These are phyloP conservation scores for Backusella australiensis DNA, from an alignment of 192 early-diverging fungal genomes.

Conservation along the genomic window DNA sequence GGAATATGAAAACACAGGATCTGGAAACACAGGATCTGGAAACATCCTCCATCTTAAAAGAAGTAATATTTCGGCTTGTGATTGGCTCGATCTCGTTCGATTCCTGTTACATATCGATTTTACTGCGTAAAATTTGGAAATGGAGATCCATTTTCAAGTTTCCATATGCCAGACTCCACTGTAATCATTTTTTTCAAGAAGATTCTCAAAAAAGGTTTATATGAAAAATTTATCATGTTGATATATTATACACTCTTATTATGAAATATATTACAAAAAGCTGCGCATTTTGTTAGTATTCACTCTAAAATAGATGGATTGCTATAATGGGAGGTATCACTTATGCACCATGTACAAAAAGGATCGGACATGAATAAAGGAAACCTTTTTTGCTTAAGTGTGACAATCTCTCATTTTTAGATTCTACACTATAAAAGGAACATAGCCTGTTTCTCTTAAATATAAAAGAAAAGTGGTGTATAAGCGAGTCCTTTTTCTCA, in stretches of 20 bases:
- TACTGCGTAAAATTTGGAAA: no score
- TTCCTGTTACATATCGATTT: no score
- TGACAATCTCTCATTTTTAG: neutral
- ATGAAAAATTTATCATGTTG: neutral
- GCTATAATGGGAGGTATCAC: neutral
- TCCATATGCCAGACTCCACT: no score
- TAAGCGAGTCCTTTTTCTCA: neutral
- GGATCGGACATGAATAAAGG: neutral
- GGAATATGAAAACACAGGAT: no score
- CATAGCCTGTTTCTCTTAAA: neutral
- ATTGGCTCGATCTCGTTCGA: no score
- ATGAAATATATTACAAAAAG: neutral
- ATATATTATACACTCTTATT: neutral
- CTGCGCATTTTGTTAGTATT: neutral
- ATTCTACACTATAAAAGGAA: neutral
- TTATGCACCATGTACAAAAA: neutral
- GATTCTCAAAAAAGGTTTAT: neutral
- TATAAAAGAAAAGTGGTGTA: neutral
- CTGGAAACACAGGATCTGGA: no score
- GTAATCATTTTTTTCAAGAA: neutral
- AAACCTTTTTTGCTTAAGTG: neutral
- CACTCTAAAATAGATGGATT: neutral
- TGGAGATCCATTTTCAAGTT: no score
- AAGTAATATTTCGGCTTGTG: no score
- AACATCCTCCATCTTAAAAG: no score